Evolutionary conservation across 176 grass and related monocot genomes (phyloP), one percentile per base, ranked within the genome.

Genomic region (Phoenix dactylifera): DNA sequence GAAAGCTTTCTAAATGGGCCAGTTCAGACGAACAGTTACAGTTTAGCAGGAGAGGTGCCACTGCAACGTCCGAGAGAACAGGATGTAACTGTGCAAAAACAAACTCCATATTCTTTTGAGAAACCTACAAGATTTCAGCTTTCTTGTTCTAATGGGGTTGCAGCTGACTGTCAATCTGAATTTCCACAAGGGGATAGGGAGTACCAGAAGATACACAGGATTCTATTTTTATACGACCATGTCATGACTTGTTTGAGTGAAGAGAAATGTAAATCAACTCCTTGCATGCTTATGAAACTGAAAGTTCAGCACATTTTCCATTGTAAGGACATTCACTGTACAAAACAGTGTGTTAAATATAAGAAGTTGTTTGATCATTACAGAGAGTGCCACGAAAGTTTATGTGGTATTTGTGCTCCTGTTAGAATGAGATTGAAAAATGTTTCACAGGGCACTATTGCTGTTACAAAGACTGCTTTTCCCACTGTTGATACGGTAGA

Each of bases 401-500:
- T 66, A 26, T 79, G 44, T 76, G 59, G n/a, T 66, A 72, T 74
- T 51, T 82, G 75, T 79, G 63, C 58, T 50, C 65, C 75, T 76
- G 63, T 66, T 15, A 69, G 56, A 70, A 62, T 59, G 22, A 56
- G 22, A 58, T 5, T 65, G 22, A 79, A 58, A 54, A 67, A 62
- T 74, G 66, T 63, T 72, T 62, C 71, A 75, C 59, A 72, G 72
- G 60, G 69, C 4, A 72, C 72, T 76, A 67, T 63, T 5, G 75
- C 66, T 60, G 77, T 81, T 55, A 71, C 74, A 51, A 57, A 85
- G 50, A 64, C 62, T 32, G 25, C 74, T 65, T 85, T 68, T 23
- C 70, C 77, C 61, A 72, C 67, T 57, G 65, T 77, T 72, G 63
- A 74, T 57, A 72, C 63, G 68, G 62, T 57, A 26, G 80, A 72